These are phyloP conservation scores for Oxyria digyna DNA, from an alignment of 148 eudicot species.

Conservation along the genomic window DNA sequence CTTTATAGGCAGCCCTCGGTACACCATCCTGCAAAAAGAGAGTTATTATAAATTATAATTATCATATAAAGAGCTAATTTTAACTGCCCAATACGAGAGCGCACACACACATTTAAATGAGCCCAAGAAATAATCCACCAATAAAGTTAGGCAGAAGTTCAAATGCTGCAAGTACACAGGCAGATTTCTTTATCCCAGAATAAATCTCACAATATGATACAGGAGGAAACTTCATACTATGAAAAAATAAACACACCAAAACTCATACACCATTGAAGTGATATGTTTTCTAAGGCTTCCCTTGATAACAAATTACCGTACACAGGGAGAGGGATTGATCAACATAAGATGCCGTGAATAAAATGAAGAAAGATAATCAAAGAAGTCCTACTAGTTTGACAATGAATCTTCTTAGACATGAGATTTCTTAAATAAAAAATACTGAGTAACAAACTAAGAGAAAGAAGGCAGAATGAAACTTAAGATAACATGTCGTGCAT, in stretches of 20 bases:
- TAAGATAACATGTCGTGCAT: neutral
- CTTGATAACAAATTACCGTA: neutral
- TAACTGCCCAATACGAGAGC: neutral
- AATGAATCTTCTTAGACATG: neutral
- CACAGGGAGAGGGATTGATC: neutral
- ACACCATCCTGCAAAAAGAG: slow-evolving; percentile 62
- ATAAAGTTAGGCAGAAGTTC: neutral
- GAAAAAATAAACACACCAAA: neutral
- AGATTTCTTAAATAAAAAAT: neutral
- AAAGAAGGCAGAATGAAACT: neutral
- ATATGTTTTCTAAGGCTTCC: neutral
- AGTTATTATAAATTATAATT: neutral
- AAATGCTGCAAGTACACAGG: neutral
- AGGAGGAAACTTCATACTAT: neutral
- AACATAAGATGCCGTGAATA: neutral
- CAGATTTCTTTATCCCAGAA: neutral
- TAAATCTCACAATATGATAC: neutral
- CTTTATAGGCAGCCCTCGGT: slow-evolving; percentile 92
- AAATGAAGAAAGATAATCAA: neutral
- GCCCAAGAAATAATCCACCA: neutral
- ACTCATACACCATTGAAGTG: neutral
- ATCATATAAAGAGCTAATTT: neutral
- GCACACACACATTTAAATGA: neutral
- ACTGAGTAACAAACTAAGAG: neutral
- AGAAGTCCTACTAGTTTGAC: neutral